A percentile compares a stretch with the other conserved stretches of the same genome.
Evolutionary conservation across 805 yeast genomes (phyloP).

Genomic region (Starmerella apis): DNA sequence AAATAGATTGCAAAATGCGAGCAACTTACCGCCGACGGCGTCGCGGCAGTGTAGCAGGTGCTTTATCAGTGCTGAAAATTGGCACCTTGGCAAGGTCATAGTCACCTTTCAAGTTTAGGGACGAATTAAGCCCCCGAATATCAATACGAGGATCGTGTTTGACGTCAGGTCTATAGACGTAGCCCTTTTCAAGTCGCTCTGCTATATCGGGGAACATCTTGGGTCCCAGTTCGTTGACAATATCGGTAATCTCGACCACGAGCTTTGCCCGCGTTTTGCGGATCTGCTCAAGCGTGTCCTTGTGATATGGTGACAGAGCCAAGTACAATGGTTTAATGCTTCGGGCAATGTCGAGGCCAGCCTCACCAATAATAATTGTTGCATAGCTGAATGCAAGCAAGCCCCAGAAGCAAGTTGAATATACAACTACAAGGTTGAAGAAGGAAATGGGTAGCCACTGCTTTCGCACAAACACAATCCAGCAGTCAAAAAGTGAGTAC

Average conservation of each 20-base stretch:
- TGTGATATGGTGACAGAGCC: conserved; percentile 33
- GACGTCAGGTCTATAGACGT: conserved; percentile 13
- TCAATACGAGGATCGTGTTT: conserved; percentile 25
- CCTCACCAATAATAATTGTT: conserved; percentile 87
- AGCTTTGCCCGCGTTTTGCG: conserved; percentile 52
- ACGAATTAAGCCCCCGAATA: conserved; percentile 19
- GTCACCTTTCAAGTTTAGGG: conserved; percentile 22
- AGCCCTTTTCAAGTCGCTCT: conserved; percentile 21
- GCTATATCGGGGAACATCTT: conserved; percentile 75
- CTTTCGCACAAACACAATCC: conserved; percentile 30
- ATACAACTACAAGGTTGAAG: conserved; percentile 18
- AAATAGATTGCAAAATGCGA: neutral
- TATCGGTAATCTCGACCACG: conserved; percentile 62
- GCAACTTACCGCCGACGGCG: neutral
- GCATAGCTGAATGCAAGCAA: conserved; percentile 53
- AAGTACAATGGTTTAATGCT: conserved; percentile 69
- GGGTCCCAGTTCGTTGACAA: conserved; percentile 74
- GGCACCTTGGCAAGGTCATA: conserved; percentile 26
- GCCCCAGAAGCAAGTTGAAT: conserved; percentile 18
- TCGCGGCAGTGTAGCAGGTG: conserved; percentile 16
- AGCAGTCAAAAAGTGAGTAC: conserved; percentile 50
- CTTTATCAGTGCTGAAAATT: conserved; percentile 21
- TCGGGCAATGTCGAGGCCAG: conserved; percentile 79
- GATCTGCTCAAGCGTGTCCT: conserved; percentile 40
- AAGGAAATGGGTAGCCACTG: conserved; percentile 19